Evolutionary conservation across 805 yeast genomes (phyloP), one percentile per base, ranked within the genome.

Genomic region (Lachancea waltii): DNA sequence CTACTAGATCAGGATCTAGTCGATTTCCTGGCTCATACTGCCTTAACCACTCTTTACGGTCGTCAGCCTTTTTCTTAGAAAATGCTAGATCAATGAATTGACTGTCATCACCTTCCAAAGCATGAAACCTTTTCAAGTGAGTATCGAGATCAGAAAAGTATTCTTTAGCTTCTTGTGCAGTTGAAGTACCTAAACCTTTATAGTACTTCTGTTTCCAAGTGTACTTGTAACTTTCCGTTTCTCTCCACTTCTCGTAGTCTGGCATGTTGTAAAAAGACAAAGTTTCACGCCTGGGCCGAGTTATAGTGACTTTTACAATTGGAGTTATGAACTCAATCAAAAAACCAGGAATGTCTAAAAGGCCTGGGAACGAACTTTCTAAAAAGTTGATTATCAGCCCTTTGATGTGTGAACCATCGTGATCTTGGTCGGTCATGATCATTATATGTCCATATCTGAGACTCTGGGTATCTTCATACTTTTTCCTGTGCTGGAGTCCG

Each of bases 371-470:
- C 22, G 95, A 82, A 4, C 90, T 75, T 60, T 90, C 97, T 42
- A 92, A 66, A 54, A 92, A 92, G 60, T 92, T 92, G 54, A 92
- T 92, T 41, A 92, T 75, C 48, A 92, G 72, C 47, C 98, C 98
- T 59, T 92, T 92, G 60, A 92, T 92, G 68, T 92, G 98, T 13
- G 95, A 83, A 44, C 98, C 98, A 72, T 92, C 98, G 51, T 89
- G 95, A 85, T 92, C 98, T 65, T 92, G 98, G 82, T 92, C 98
- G 5, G 98, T 87, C 97, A 92, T 92, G 58, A 92, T 87, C 97
- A 92, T 92, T 36, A 92, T 74, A 59, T 87, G 95, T 25, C 98
- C 98, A 56, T 92, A 92, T 59, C 98, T 77, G 45, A 92, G 68
- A 3, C 81, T 78, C 41, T 75, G 74, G 11, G 83, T 69, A 47